Base-by-base conservation (phyloP, 2,329 filamentous ascomycete species). In the Neobulgaria alba region DNA sequence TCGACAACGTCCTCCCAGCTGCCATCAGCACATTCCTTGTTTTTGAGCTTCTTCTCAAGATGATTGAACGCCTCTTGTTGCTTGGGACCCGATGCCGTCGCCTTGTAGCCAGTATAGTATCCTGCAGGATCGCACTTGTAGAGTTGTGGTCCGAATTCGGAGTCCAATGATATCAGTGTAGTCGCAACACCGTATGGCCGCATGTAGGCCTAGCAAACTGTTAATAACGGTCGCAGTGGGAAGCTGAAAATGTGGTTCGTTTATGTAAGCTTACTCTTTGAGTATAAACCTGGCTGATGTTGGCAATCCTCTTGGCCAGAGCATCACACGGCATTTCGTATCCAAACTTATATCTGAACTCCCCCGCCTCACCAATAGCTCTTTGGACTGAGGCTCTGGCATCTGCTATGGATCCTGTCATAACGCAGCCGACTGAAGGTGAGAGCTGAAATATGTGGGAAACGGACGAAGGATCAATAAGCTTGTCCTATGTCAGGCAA, bases 291-390 rank as follows among this genome's bases (percentile, higher is more conserved):
- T 98, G 92, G 67, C 87, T 95, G 71, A 98, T 95, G 68, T 98
- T 98, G 63, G 92, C 92, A 67, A 98, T 72, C 62, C 92, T 79
- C 77, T 98, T 98, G 51, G 92, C 86, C 59, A 98, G 69, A 38
- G 88, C 92, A 67, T 98, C 92, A 64, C 88, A 94, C 46, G 92
- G 92, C 92, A 98, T 98, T 73, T 98, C 92, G 67, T 98, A 98
- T 59, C 92, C 92, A 63, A 79, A 95, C 71, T 95, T 95, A 79
- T 98, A 98, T 67, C 82, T 80, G 71, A 98, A 98, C 63, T 98
- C 90, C 43, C 90, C 90, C 53, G 92, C 92, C 69, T 98, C 92
- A 56, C 86, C 85, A 68, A 92, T 84, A 50, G 92, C 92, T 59
- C 92, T 82, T 66, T 87, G 86, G 46, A 94, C 86, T 51, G 87